Evolutionary conservation across 257 asterid genomes (phyloP).

Genomic region (Nicotiana tabacum): DNA sequence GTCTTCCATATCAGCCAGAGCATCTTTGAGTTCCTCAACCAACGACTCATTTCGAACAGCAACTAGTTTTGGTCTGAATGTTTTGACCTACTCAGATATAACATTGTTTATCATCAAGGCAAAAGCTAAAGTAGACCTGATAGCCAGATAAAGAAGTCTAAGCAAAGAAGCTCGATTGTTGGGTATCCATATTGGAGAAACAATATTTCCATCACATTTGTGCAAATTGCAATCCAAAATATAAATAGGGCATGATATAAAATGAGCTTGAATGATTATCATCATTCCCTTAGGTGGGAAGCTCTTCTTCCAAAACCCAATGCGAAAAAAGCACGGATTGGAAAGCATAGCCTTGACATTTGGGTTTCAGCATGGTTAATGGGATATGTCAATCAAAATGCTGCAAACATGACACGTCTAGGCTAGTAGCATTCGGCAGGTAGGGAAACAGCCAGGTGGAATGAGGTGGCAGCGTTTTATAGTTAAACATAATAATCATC

Average conservation of each 20-base stretch:
- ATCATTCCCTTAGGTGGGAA: background rate
- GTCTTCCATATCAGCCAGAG: conserved; percentile 66
- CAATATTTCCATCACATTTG: background rate
- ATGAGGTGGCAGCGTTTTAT: background rate
- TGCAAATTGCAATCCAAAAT: background rate
- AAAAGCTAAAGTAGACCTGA: background rate
- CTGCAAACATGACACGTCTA: background rate
- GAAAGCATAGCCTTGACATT: background rate
- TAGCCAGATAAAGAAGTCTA: background rate
- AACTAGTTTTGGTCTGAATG: conserved; percentile 82
- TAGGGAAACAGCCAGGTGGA: background rate
- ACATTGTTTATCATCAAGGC: background rate
- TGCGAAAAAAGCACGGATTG: background rate
- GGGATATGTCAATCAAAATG: background rate
- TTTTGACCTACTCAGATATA: conserved; percentile 55
- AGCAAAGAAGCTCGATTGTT: background rate
- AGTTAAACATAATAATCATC: background rate
- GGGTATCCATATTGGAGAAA: background rate
- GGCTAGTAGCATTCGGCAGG: background rate
- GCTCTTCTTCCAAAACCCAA: background rate
- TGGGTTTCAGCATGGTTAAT: background rate
- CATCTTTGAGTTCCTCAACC: conserved; percentile 76
- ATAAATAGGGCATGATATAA: background rate
- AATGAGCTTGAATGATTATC: background rate
- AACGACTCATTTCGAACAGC: conserved; percentile 70